Base-by-base conservation (phyloP, 108 stramenopile species). In the Nitzschia sp. region DNA sequence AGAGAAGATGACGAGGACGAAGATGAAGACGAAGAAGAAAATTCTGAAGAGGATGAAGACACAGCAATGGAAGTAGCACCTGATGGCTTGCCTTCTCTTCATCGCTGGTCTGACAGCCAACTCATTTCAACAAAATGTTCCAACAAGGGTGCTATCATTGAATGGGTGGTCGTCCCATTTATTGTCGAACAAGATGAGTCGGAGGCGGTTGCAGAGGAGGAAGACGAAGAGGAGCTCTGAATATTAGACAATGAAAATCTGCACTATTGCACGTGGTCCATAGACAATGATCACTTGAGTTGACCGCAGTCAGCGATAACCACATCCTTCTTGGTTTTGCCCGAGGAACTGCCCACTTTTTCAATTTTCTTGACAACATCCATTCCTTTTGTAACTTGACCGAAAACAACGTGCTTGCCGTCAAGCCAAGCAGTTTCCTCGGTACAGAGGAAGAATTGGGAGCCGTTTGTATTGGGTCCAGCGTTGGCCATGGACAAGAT, bases 381-480 rank as follows among this genome's bases (percentile, higher is more conserved):
- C 86, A 90, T 83, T 22, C 94, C 96, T 15, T 77, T 69, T 8
- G 83, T 79, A 10, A 97, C 94, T 71, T 91, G 84, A 9, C 96
- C 96, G 62, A 97, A 98, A 1, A 97, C 96, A 39, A 94, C 95
- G 57, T 96, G 95, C 72, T 96, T 96, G 10, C 87, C 87, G 65
- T 97, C 97, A 15, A 98, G 73, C 96, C 96, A 97, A 20, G 89
- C 76, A n/a, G 94, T 95, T 57, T 69, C 71, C 26, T 84, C 93
- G 10, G 96, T 97, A 70, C 91, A 93, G 25, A 98, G 74, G 66
- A 98, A 97, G 84, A 98, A 97, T 75, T 97, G 96, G 9, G 51
- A 55, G 24, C 86, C 96, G 78, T 99, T 98, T 8, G 98, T 97
- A 69, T 93, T 84, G 41, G 85, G 86, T 14, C 97, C 98, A 10